Evolutionary conservation across 805 yeast species (phyloP), one percentile per base, ranked within the genome.

Genomic region (Cyberlindnera maclurae): DNA sequence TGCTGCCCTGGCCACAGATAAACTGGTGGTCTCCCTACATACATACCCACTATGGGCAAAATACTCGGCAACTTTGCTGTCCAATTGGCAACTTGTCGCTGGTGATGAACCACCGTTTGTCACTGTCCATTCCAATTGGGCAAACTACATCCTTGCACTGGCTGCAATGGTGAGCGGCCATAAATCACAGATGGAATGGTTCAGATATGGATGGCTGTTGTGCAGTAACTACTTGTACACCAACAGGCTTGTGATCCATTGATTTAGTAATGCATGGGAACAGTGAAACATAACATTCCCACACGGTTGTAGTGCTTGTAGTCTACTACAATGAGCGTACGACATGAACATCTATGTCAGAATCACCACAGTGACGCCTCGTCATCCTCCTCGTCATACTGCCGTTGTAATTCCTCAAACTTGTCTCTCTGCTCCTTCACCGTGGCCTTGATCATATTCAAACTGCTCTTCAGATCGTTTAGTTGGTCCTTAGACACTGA

Each of bases 141-240:
- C 12, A n/a, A 65, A 56, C 60, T 39, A 33, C 38, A 11, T 63
- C 1, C 39, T 64, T 12, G 54, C 71, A 4, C 67, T 79, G 39
- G 71, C 82, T 0, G 83, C 95, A 4, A 87, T 90, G 96, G 63
- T 79, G 3, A 69, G 70, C 46, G 95, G 83, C 3, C 97, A 93
- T 61, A 68, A 69, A 45, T 77, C 95, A 2, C 98, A 93, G 59
- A 84, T 93, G 84, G 89, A 82, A 8, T 90, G 97, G 97, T 93
- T 82, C 59, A 70, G 98, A 48, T 84, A 83, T 65, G 80, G 87
- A 1, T 93, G 97, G 96, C 66, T 93, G 55, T 42, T 74, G 5
- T 60, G 79, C 12, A 82, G 95, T 43, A 68, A 89, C 44, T 90
- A 87, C 60, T 74, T 85, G 15, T 24, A 33, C 24, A 33, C 24